These are phyloP conservation scores for Hawksworthiomyces lignivorus DNA, from an alignment of 2,329 filamentous ascomycete genomes.

Conservation along the genomic window DNA sequence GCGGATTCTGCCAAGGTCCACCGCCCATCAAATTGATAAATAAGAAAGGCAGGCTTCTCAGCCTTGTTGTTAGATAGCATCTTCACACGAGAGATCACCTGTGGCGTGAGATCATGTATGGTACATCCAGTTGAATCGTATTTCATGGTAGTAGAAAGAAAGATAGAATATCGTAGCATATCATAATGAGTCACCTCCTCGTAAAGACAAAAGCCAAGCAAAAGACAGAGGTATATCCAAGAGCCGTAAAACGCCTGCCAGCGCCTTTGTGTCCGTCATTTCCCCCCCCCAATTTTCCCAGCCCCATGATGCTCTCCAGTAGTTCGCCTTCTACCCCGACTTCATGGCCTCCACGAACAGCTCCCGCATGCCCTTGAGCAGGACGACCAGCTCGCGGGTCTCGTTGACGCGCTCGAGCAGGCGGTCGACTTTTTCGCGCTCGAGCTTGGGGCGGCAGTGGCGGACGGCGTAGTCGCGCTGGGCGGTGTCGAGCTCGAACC, in stretches of 20 bases:
- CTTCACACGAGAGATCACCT: no score
- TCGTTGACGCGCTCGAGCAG: constrained; percentile 78
- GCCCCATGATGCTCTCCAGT: constrained; percentile 15
- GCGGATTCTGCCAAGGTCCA: no score
- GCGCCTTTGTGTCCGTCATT: background rate
- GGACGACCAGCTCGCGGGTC: constrained; percentile 59
- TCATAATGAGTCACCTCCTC: no score
- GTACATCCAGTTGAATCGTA: no score
- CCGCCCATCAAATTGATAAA: no score
- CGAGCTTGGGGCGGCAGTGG: constrained; percentile 73
- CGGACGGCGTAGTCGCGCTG: constrained; percentile 78
- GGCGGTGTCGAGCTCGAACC: constrained; percentile 83
- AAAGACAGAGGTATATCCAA: background rate
- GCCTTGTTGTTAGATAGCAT: no score
- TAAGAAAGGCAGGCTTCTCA: no score
- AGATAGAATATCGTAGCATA: no score
- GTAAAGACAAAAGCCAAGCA: background rate
- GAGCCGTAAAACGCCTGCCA: no score
- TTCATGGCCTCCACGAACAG: constrained; percentile 64
- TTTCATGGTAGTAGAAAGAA: no score
- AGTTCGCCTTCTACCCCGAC: no score
- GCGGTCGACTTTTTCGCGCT: constrained; percentile 67
- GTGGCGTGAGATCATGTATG: no score
- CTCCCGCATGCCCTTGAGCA: constrained; percentile 77
- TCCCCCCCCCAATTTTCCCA: background rate